Conservation (phyloP, 768 basidiomycete species). For the Kwoniella europaea region DNA sequence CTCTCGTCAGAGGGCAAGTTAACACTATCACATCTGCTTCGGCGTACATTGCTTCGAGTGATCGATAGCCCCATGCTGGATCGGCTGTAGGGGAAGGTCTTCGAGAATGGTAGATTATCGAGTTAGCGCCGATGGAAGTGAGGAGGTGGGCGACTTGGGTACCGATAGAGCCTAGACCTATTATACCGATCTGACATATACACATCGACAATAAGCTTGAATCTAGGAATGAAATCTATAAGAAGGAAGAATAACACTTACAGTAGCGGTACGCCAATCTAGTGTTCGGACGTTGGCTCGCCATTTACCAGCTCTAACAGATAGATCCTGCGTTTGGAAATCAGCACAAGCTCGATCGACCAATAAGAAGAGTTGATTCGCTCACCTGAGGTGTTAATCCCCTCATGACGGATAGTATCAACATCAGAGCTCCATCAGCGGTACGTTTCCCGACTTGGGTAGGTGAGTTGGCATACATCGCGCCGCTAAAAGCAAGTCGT, state of each 20-base stretch:
- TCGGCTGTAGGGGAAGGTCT: conserved; percentile 28
- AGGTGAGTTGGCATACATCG: conserved; percentile 46
- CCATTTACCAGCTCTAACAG: conserved; percentile 31
- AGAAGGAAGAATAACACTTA: conserved; percentile 3
- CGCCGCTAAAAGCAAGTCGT: conserved; percentile 18
- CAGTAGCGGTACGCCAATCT: conserved; percentile 26
- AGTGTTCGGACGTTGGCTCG: conserved; percentile 5
- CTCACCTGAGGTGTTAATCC: conserved; percentile 35
- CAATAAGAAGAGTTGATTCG: background rate
- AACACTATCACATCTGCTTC: conserved; percentile 47
- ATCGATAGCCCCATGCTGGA: conserved; percentile 37
- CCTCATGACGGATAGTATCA: conserved; percentile 38
- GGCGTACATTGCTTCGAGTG: conserved; percentile 49
- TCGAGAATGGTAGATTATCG: conserved; percentile 55
- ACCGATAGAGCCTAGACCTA: conserved; percentile 59
- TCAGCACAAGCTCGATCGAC: conserved; percentile 4
- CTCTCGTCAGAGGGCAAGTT: conserved; percentile 48
- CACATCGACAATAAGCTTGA: background rate
- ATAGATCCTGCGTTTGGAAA: conserved; percentile 20
- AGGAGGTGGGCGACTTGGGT: conserved; percentile 45
- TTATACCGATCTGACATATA: conserved; percentile 49
- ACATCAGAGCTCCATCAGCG: conserved; percentile 37
- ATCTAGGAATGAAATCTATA: background rate
- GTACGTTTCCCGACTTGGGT: conserved; percentile 40
- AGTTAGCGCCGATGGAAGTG: conserved; percentile 52